Evolutionary conservation across 1,284 basidiomycete species (phyloP), one percentile per base, ranked within the genome.

Genomic region (Moesziomyces aphidis): DNA sequence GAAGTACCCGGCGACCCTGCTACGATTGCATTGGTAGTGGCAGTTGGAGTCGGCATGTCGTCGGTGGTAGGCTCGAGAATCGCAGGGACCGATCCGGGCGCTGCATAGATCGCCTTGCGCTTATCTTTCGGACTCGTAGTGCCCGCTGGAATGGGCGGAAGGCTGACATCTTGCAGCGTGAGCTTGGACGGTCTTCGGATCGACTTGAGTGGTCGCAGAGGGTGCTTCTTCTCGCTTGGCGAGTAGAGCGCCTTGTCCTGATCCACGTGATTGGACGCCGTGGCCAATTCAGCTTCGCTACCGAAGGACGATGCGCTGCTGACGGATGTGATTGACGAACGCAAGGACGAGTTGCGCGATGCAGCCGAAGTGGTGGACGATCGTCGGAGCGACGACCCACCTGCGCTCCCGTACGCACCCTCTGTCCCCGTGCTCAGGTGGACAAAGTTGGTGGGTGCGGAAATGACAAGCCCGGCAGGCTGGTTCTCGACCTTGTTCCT

Each of bases 21-120:
- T 1, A 7, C 53, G 45, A 59, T 47, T 8, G 48, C 44, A 28
- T 17, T 47, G 13, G 47, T 42, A 44, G 51, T 50, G 8, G 43
- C 46, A 49, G 51, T 56, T 7, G 60, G 7, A 11, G 43, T 7
- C 15, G n/a, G 21, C 48, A n/a, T 28, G 17, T 22, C 46, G 17
- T 50, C 21, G 23, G 45, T 28, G 5, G 46, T 28, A 3, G 59
- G 52, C n/a, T 62, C 60, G 17, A 68, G n/a, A 17, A 61, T 59
- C 4, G 36, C 56, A 31, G 53, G 67, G 0, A 52, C 54, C 7
- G 42, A 24, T 39, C 53, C 57, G 26, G 52, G 54, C 1, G 50
- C 47, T 6, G 59, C 68, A 10, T 67, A 67, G n/a, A 72, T 60
- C 1, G 55, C 69, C 34, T 72, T 72, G 17, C 69, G 43, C 56